Evolutionary conservation across 495 filamentous ascomycete species (phyloP).

Genomic region (Aspergillus funiculosus): DNA sequence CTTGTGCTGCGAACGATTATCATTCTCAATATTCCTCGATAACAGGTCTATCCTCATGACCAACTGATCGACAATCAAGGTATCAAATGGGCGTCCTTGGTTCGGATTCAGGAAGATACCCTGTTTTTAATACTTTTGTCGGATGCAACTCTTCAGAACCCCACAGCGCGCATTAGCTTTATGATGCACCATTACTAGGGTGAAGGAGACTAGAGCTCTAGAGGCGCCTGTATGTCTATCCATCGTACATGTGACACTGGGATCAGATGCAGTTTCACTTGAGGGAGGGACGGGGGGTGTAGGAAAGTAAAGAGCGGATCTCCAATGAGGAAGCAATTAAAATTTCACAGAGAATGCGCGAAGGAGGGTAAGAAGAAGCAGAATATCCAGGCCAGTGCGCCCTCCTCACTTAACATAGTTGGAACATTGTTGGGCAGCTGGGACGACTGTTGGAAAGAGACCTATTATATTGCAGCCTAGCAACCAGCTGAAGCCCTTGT

Average conservation of each 20-base stretch:
- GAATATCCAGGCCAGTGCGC: not conserved
- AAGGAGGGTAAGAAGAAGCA: not conserved
- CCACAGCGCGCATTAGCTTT: not conserved
- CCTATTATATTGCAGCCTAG: constrained; percentile 5
- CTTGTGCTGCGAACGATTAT: no score
- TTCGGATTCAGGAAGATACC: no score
- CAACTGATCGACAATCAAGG: not conserved
- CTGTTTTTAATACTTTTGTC: not conserved
- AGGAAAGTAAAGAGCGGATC: not conserved
- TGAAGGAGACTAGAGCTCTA: not conserved
- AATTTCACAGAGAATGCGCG: not conserved
- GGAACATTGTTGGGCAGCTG: constrained; percentile 4
- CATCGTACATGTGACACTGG: constrained; percentile 9
- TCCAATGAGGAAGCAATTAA: not conserved
- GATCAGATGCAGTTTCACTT: constrained; percentile 2
- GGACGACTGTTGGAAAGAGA: not conserved
- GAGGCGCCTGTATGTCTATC: not conserved
- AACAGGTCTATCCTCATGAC: no score
- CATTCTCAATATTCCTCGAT: no score
- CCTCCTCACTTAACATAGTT: not conserved
- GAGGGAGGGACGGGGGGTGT: not conserved
- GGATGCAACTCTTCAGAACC: constrained; percentile 1
- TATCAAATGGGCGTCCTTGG: constrained; percentile 1
- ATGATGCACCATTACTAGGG: not conserved
- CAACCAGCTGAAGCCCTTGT: constrained; percentile 2